These are phyloP conservation scores for Phytophthora foliorum DNA, from an alignment of 352 stramenopile genomes.

Conservation along the genomic window DNA sequence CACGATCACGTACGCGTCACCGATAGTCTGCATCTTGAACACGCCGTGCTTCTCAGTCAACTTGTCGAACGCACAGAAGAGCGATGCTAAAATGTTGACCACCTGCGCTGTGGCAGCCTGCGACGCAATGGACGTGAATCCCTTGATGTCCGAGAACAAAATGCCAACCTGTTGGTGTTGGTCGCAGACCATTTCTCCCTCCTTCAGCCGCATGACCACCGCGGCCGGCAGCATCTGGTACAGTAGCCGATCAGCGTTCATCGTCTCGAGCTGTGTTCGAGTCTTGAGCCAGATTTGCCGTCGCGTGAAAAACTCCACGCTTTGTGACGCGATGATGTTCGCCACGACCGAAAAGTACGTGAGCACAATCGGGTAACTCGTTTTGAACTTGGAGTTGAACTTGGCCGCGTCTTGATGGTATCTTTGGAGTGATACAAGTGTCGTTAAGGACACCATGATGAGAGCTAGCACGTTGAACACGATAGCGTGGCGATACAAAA, in stretches of 20 bases:
- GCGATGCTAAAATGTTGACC: slow-evolving; percentile 91
- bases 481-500: slow-evolving; percentile 74
- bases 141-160: slow-evolving; percentile 93
- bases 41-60: slow-evolving; percentile 93
- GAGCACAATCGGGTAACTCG: slow-evolving; percentile 82
- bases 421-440: slow-evolving; percentile 50
- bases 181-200: slow-evolving; percentile 86
- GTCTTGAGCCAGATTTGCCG: slow-evolving; percentile 90
- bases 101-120: slow-evolving; percentile 88
- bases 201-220: slow-evolving; percentile 88
- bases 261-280: slow-evolving; percentile 82
- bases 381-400: slow-evolving; percentile 86
- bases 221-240: slow-evolving; percentile 90
- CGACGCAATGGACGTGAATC: slow-evolving; percentile 92
- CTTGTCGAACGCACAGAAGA: slow-evolving; percentile 94
- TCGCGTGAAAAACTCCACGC: slow-evolving; percentile 83
- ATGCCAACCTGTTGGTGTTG: slow-evolving; percentile 91
- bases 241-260: slow-evolving; percentile 84
- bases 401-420: slow-evolving; percentile 60
- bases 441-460: slow-evolving; percentile 56
- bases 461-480: slow-evolving; percentile 73
- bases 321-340: slow-evolving; percentile 85
- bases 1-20: slow-evolving; percentile 94
- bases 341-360: slow-evolving; percentile 84
- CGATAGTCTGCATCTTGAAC: slow-evolving; percentile 95